phyloP scores from a whole-genome alignment of 345 rosid species.

The Pugionium dolabratum region DNA sequence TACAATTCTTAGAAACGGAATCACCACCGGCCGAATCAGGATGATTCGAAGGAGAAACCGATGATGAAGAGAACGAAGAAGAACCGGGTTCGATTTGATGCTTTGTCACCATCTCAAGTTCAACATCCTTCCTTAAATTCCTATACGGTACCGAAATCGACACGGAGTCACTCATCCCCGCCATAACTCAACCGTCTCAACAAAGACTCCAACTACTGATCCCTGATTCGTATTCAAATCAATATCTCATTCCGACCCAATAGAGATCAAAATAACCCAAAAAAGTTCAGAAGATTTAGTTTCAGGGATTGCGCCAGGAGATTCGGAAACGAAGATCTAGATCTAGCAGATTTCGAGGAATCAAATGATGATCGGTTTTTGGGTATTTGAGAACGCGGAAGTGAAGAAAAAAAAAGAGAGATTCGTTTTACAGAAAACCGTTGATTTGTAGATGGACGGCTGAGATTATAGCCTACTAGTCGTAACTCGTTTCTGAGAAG shows the following conservation, averaged over 20 bases:
- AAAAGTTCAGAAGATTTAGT: constrained; percentile 7
- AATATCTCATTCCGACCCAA: constrained; percentile 20
- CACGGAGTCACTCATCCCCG: constrained; percentile 48
- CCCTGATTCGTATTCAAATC: constrained; percentile 22
- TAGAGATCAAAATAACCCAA: not conserved
- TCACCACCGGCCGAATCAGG: constrained; percentile 33
- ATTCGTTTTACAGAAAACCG: constrained; percentile 21
- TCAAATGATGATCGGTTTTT: constrained; percentile 21
- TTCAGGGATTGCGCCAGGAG: not conserved
- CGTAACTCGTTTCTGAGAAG: not conserved
- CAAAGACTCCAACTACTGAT: constrained; percentile 9
- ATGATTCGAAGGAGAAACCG: constrained; percentile 30
- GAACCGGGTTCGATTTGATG: constrained; percentile 41
- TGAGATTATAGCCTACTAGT: constrained; percentile 10
- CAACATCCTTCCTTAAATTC: constrained; percentile 71
- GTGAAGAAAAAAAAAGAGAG: not conserved
- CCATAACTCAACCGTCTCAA: constrained; percentile 43
- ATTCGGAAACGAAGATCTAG: constrained; percentile 38
- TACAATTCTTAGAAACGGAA: constrained; percentile 45
- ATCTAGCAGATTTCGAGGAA: constrained; percentile 32
- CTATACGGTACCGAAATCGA: constrained; percentile 62
- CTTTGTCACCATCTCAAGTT: constrained; percentile 64
- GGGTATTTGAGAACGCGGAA: constrained; percentile 1
- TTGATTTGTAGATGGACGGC: constrained; percentile 28
- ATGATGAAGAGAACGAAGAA: constrained; percentile 19